A percentile compares a stretch with the other conserved stretches of the same genome.
Evolutionary conservation across 768 basidiomycete species (phyloP).

Genomic region (Candolleomyces efflorescens): DNA sequence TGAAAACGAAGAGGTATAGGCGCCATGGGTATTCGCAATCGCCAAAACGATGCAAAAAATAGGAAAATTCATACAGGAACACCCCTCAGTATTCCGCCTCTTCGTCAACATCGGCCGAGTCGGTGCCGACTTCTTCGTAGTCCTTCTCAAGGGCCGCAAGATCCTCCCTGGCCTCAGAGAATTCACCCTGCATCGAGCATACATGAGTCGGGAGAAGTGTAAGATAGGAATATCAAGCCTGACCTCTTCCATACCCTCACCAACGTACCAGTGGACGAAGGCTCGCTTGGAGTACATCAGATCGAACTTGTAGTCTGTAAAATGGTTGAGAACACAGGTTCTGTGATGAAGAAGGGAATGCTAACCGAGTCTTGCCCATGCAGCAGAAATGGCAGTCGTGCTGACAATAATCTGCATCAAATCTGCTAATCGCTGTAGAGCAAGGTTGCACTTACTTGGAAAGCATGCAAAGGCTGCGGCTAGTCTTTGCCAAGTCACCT

Average conservation of each 20-base stretch:
- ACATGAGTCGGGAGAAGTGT: neutral
- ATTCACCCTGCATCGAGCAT: constrained; percentile 65
- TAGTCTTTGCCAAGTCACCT: constrained; percentile 92
- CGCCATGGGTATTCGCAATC: constrained; percentile 4
- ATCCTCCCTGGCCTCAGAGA: constrained; percentile 98
- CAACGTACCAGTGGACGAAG: constrained; percentile 93
- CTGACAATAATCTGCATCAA: constrained; percentile 4
- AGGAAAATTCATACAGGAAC: neutral
- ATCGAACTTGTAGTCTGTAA: constrained; percentile 85
- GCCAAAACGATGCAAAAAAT: constrained; percentile 3
- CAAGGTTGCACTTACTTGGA: constrained; percentile 44
- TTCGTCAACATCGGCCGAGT: constrained; percentile 50
- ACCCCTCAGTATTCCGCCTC: constrained; percentile 19
- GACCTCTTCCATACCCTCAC: constrained; percentile 96
- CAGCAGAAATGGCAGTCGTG: constrained; percentile 90
- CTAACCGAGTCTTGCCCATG: constrained; percentile 75
- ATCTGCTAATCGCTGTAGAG: neutral
- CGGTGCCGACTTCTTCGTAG: constrained; percentile 76
- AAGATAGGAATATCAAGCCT: neutral
- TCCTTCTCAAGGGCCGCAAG: constrained; percentile 99
- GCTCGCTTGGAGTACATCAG: constrained; percentile 95
- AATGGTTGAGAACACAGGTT: no score
- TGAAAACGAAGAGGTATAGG: neutral
- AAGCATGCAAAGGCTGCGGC: constrained; percentile 95
- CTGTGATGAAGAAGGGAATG: no score